Percentiles rank a stretch among this genome's conserved stretches.
Conservation (phyloP, 129 eudicot species). For the Lonicera japonica region DNA sequence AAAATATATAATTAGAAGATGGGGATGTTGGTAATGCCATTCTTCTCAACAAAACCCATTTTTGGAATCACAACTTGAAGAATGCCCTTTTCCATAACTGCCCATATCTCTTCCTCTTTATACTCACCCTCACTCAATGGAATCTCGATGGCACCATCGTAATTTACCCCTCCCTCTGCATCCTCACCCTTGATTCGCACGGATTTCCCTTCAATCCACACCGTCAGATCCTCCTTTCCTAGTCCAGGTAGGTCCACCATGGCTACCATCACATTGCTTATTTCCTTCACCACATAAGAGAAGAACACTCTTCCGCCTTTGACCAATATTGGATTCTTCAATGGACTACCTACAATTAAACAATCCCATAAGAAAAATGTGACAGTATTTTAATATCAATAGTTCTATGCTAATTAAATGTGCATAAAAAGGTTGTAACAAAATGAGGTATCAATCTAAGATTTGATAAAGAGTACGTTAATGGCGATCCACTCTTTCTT, state of each 20-base stretch:
- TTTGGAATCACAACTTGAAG: background rate
- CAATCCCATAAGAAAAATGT: too few relatives aligned
- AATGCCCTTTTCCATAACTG: background rate
- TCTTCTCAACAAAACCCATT: background rate
- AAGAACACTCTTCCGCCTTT: too few relatives aligned
- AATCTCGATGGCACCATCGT: background rate
- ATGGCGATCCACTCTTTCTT: too few relatives aligned
- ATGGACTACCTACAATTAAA: too few relatives aligned
- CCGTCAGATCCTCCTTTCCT: slow-evolving; percentile 12
- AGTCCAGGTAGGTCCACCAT: slow-evolving; percentile 11
- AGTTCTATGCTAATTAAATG: too few relatives aligned
- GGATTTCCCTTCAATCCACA: background rate
- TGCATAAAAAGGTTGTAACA: too few relatives aligned
- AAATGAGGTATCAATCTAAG: too few relatives aligned
- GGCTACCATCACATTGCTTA: background rate
- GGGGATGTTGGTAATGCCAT: too few relatives aligned
- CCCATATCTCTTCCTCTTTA: background rate
- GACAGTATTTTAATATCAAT: too few relatives aligned
- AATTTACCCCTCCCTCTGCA: background rate
- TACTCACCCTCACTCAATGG: background rate
- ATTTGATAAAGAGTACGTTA: too few relatives aligned
- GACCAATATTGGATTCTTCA: too few relatives aligned
- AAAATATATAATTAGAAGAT: too few relatives aligned
- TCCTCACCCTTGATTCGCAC: slow-evolving; percentile 2
- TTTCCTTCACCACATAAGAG: background rate